These are phyloP conservation scores for Pseudogymnoascus sp. DNA, from an alignment of 2,329 filamentous ascomycete species.

Conservation along the genomic window DNA sequence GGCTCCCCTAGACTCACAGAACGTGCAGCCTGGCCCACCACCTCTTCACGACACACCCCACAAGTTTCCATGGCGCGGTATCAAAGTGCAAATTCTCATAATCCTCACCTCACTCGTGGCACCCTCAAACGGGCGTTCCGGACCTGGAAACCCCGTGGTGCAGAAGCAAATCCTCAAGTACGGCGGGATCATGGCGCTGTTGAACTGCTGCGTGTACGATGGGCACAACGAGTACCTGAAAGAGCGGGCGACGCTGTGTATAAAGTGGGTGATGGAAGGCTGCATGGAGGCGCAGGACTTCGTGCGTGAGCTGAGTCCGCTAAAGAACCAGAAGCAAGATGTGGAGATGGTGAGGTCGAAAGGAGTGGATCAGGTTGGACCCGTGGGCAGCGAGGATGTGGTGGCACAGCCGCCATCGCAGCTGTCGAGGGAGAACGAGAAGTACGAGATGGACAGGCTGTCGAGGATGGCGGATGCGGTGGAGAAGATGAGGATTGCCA, in stretches of 20 bases:
- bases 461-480: constrained; percentile 6
- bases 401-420: background rate
- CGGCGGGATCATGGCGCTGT: constrained; percentile 76
- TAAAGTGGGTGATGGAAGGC: constrained; percentile 75
- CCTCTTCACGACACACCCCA: constrained; percentile 55
- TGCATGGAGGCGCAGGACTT: constrained; percentile 66
- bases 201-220: constrained; percentile 86
- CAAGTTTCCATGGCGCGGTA: constrained; percentile 60
- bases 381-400: background rate
- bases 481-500: constrained; percentile 7
- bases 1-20: constrained; percentile 4
- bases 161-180: constrained; percentile 81
- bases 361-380: background rate
- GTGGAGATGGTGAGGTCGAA: constrained; percentile 5
- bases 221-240: constrained; percentile 91
- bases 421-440: background rate
- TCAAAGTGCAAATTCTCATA: constrained; percentile 87
- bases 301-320: constrained; percentile 45
- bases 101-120: constrained; percentile 85
- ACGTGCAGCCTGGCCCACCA: constrained; percentile 36
- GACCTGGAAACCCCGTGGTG: constrained; percentile 62
- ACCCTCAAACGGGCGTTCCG: constrained; percentile 57
- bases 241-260: constrained; percentile 78
- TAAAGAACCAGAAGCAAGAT: constrained; percentile 7
- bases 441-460: background rate